Conservation (phyloP, 257 asterid species). For the Datura wrightii region DNA sequence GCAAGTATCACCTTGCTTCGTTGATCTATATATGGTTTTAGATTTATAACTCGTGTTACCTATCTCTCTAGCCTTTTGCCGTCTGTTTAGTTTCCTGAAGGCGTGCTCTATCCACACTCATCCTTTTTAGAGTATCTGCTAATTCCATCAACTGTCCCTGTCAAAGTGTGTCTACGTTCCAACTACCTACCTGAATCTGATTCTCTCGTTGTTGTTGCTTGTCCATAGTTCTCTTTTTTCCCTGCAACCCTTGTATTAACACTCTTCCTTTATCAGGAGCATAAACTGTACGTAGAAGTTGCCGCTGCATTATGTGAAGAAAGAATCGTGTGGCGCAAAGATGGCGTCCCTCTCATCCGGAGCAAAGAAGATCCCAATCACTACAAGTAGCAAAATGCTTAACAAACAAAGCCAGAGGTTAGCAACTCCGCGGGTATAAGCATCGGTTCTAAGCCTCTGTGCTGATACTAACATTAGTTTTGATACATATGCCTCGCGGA, state of each 20-base stretch:
- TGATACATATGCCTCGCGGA: not conserved
- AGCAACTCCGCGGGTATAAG: not conserved
- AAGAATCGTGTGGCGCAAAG: constrained; percentile 70
- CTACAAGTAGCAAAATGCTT: constrained; percentile 37
- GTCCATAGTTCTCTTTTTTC: not conserved
- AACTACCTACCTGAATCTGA: not conserved
- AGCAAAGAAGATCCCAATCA: constrained; percentile 58
- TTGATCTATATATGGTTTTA: not conserved
- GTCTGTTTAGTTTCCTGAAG: not conserved
- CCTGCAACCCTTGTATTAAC: not conserved
- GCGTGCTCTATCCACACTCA: not conserved
- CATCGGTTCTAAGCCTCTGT: not conserved
- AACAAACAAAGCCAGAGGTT: not conserved
- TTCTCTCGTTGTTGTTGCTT: not conserved
- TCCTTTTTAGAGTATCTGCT: not conserved
- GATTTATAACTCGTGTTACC: not conserved
- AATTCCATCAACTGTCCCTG: not conserved
- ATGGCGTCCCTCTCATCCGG: constrained; percentile 78
- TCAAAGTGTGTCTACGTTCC: not conserved
- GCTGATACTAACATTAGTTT: not conserved
- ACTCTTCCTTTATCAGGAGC: constrained; percentile 57
- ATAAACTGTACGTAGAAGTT: constrained; percentile 64
- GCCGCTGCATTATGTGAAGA: constrained; percentile 74
- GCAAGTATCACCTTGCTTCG: not conserved
- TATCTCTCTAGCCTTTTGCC: not conserved